Evolutionary conservation across 2,329 filamentous ascomycete species (phyloP), one percentile per base, ranked within the genome.

Genomic region (Cadophora malorum): DNA sequence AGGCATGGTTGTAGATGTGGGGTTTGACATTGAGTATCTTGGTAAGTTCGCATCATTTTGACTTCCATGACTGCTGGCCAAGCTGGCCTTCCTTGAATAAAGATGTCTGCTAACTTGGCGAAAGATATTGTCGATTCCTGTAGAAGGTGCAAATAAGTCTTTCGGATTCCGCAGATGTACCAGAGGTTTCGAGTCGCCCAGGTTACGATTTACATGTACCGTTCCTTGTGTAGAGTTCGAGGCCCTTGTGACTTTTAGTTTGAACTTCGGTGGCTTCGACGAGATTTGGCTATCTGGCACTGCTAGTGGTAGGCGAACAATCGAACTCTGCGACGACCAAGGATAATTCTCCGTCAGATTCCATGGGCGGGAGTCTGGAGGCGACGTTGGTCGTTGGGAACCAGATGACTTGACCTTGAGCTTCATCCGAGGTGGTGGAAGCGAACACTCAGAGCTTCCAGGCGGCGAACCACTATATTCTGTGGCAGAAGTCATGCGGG

Each of bases 121-220:
- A 63, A 79, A 76, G n/a, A 77, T 71, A 47, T 69, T 73, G 33
- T 76, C 72, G 38, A 77, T 62, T 41, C 74, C 74, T 58, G 65
- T 62, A 59, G 68, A 59, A 9, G 77, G 67, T 14, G 76, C 77
- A 65, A 78, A 78, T 19, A 78, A 62, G 66, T 78, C 76, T 66
- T 73, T 76, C 10, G 74, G 72, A 35, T 69, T 70, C 28, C 66
- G 67, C 50, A 79, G 64, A 35, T 78, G 69, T 19, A 77, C 53
- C 14, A 69, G 65, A 9, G 68, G 69, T 59, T 61, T 71, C 9
- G 66, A 68, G 23, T 71, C 72, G 45, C 52, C 64, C 45, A 68
- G 71, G 12, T 73, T 70, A 62, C 71, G 69, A 52, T 72, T 75
- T 19, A 78, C 65, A 41, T 72, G 73, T 19, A 78, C 71, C 16